Base-by-base conservation (phyloP, 441 rosid genomes). In the Jatropha podagrica region DNA sequence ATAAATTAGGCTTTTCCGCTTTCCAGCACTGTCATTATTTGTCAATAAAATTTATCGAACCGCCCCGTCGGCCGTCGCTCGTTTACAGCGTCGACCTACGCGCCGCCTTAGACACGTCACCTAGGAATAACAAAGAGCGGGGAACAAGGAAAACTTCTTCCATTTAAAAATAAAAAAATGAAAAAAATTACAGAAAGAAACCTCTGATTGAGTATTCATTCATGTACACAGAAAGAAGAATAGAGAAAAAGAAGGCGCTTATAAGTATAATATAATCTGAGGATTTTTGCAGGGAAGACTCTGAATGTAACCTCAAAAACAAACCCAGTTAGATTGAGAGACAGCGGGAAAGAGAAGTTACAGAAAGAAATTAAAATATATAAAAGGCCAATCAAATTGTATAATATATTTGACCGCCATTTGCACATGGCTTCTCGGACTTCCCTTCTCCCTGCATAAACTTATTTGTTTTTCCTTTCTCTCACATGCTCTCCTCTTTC, bases 361-460 rank as follows among this genome's bases (percentile, higher is more conserved):
- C 54, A 59, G 49, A 69, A 59, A 52, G 68, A 76, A 11, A 44
- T 4, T 6, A 44, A 44, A 44, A 44, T 44, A 44, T 6, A 32
- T 10, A 13, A 77, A 83, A 55, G 67, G 83, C 71, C 78, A 74
- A 73, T 38, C 49, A 83, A 79, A 23, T 91, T 84, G 70, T 86
- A 80, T 78, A 85, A 78, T 87, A 81, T 69, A 87, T 79, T 89
- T 88, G 84, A 89, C 95, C 87, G 88, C 86, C 85, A 77, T 77
- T 72, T 75, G 91, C 95, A 91, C 92, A 90, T 90, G 98, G 89
- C 88, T 88, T 76, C 88, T 82, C 79, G 60, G 70, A 27, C 75
- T 74, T 75, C 51, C 77, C 71, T 49, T 81, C 52, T 75, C 74
- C 79, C 85, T 78, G 74, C 32, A 32, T 32, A 32, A 32, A 32